These are phyloP conservation scores for Tolypocladium ovalisporum DNA, from an alignment of 2,329 filamentous ascomycete species.

Conservation along the genomic window DNA sequence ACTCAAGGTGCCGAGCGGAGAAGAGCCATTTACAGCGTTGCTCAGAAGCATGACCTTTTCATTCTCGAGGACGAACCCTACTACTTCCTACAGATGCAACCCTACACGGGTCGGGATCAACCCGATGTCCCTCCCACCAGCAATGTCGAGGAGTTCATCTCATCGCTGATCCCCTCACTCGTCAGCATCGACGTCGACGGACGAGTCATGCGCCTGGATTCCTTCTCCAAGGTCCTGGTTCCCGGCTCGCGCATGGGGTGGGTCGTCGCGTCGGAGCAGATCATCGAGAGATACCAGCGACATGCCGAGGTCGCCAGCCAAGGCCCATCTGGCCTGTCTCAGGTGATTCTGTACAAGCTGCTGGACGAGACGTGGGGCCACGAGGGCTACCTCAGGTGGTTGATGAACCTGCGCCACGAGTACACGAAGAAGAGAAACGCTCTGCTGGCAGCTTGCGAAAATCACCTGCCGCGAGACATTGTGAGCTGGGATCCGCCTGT, in stretches of 20 bases:
- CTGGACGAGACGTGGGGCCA: constrained; percentile 94
- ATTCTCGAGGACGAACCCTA: constrained; percentile 93
- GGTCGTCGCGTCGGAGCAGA: constrained; percentile 78
- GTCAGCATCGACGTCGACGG: constrained; percentile 78
- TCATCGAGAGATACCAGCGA: constrained; percentile 71
- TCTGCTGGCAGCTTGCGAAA: constrained; percentile 70
- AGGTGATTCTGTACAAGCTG: constrained; percentile 77
- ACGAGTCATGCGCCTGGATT: constrained; percentile 81
- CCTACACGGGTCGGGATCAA: constrained; percentile 48
- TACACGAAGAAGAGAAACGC: constrained; percentile 73
- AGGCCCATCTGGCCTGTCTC: constrained; percentile 73
- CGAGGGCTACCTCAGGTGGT: constrained; percentile 77
- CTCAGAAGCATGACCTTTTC: constrained; percentile 73
- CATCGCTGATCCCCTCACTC: constrained; percentile 49
- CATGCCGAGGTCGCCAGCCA: constrained; percentile 80
- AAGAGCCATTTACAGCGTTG: constrained; percentile 63
- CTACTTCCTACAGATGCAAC: constrained; percentile 84
- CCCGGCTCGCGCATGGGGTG: constrained; percentile 78
- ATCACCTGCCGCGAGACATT: constrained; percentile 60
- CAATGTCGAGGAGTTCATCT: constrained; percentile 61
- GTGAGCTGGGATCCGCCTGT: constrained; percentile 70
- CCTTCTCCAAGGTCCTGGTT: constrained; percentile 83
- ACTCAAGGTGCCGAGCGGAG: constrained; percentile 62
- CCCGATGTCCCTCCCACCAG: constrained; percentile 43
- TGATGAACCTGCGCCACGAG: constrained; percentile 68